Evolutionary conservation across 768 basidiomycete species (phyloP).

Genomic region (Tricholomella constricta): DNA sequence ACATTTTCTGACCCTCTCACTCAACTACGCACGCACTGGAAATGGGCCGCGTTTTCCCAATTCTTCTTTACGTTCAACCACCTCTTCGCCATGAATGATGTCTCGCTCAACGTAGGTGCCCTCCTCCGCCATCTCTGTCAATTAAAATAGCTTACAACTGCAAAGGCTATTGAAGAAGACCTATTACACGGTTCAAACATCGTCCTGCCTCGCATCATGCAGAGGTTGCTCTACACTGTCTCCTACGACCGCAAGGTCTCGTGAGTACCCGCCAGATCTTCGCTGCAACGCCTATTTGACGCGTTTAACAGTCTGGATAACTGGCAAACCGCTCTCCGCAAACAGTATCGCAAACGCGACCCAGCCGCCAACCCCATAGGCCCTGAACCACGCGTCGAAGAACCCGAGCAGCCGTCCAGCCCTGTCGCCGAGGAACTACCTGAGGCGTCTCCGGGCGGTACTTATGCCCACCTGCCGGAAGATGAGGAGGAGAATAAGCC

Average conservation of each 20-base stretch:
- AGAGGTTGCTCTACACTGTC: conserved; percentile 68
- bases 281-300: conserved; percentile 14
- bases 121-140: conserved; percentile 9
- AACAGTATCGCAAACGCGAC: conserved; percentile 74
- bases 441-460: conserved; percentile 15
- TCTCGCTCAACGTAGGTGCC: conserved; percentile 60
- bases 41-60: conserved; percentile 91
- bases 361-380: conserved; percentile 76
- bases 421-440: conserved; percentile 25
- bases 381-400: conserved; percentile 45
- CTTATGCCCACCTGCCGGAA: background rate
- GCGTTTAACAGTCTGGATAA: conserved; percentile 56
- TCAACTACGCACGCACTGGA: conserved; percentile 78
- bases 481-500: conserved; percentile 4
- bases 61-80: conserved; percentile 85
- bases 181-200: conserved; percentile 58
- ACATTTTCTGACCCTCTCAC: conserved; percentile 40
- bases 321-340: conserved; percentile 78
- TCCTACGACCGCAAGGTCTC: conserved; percentile 77
- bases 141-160: conserved; percentile 10
- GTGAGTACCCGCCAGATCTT: conserved; percentile 6
- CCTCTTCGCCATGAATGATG: conserved; percentile 70
- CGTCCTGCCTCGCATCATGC: conserved; percentile 74
- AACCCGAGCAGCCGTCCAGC: conserved; percentile 23
- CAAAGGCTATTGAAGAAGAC: conserved; percentile 80